Evolutionary conservation across 768 basidiomycete genomes (phyloP), one percentile per base, ranked within the genome.

Genomic region (Collybia mongolica): DNA sequence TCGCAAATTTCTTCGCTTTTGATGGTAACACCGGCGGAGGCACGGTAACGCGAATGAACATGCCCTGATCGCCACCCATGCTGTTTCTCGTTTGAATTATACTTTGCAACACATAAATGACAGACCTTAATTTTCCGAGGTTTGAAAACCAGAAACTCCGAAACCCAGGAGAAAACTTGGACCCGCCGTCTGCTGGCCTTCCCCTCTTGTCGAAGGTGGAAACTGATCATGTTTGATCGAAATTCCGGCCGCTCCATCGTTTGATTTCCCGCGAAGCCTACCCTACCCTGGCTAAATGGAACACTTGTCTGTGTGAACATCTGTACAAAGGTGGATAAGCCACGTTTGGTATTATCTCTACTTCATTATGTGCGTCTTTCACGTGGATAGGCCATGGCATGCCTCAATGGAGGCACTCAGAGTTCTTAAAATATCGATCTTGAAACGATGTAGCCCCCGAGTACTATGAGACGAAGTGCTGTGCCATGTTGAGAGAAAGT

Each of bases 1-100:
- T 97, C 55, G 88, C 90, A 45, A 99, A 99, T 66, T 86, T 97
- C 54, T 86, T 95, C 55, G 77, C 83, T 3, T 94, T 96, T 53
- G 92, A 98, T 67, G 92, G 93, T 8, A 82, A 75, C 56, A 86
- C 82, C 1, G 92, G 92, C 22, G 76, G 80, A 18, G 91, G 84
- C 4, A 86, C 85, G 8, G 88, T 90, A 11, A 82, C 72, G 56
- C 71, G 74, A 54, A 67, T 80, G 69, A 69, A 69, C 47, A 80
- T 81, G 76, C 64, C 73, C 40, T 78, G 53, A 71, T 49, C 32
- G 20, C 45, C 44, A 7, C 6, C 20, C 22, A 19, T 38, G 12
- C 14, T 15, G 11, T 45, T 35, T 18, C 20, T 37, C 46, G 23
- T n/a, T 38, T 46, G 23, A n/a, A n/a, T 4, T 39, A 38, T 26